A percentile compares a stretch with the other conserved stretches of the same genome.
These are phyloP conservation scores for Candida vaughaniae DNA, from an alignment of 805 yeast genomes.

Conservation along the genomic window DNA sequence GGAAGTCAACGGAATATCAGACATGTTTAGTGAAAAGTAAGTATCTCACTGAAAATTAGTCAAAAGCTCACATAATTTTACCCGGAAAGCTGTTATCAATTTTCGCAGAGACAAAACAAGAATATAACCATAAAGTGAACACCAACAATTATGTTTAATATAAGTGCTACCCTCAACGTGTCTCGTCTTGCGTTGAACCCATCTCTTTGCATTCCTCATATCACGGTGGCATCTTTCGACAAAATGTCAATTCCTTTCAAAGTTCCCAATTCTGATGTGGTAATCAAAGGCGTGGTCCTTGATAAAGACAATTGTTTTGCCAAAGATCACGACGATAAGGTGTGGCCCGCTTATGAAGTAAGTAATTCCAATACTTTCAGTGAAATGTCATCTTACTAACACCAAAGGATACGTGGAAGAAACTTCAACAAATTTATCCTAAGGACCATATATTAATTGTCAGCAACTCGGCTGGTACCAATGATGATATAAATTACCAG, in stretches of 20 bases:
- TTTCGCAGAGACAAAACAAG: too few species aligned
- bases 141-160: constrained; percentile 55
- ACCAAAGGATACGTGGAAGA: constrained; percentile 45
- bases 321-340: constrained; percentile 70
- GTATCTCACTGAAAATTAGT: too few species aligned
- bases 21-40: not conserved
- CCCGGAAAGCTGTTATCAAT: too few species aligned
- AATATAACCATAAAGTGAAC: too few species aligned
- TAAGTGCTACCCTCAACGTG: constrained; percentile 75
- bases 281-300: constrained; percentile 73
- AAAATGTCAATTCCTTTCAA: constrained; percentile 55
- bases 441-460: constrained; percentile 69
- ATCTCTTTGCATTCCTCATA: constrained; percentile 65
- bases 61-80: too few species aligned
- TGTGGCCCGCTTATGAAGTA: constrained; percentile 63
- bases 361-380: constrained; percentile 1
- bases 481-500: constrained; percentile 58
- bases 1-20: constrained; percentile 10
- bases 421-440: constrained; percentile 57
- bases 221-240: constrained; percentile 55
- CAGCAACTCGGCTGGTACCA: constrained; percentile 90
- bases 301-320: constrained; percentile 98
- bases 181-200: constrained; percentile 61
- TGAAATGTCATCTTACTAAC: constrained; percentile 20
- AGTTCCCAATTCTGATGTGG: constrained; percentile 28